These are phyloP conservation scores for Paraglomus occultum DNA, from an alignment of 192 early-diverging fungal genomes.

Conservation along the genomic window DNA sequence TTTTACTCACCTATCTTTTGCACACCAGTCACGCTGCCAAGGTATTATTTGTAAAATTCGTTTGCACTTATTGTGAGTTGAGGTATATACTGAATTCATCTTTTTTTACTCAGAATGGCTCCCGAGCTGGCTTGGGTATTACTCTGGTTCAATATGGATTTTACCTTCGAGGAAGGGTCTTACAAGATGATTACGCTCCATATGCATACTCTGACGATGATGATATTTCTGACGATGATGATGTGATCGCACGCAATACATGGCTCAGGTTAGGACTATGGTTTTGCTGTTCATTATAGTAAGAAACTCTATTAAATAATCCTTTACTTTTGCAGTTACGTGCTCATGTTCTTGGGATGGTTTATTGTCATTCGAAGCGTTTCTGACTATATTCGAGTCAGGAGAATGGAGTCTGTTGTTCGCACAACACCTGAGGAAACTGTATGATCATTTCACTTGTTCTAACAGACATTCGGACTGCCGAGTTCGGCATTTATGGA, in stretches of 20 bases:
- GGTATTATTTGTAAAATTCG: constrained; percentile 26
- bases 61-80: background rate
- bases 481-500: background rate
- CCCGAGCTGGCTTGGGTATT: constrained; percentile 76
- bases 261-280: constrained; percentile 32
- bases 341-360: constrained; percentile 73
- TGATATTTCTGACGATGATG: constrained; percentile 34
- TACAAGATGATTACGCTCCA: constrained; percentile 29
- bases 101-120: constrained; percentile 54
- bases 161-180: constrained; percentile 58
- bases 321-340: constrained; percentile 49
- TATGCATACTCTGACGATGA: constrained; percentile 24
- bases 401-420: constrained; percentile 70
- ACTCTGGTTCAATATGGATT: constrained; percentile 78
- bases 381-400: constrained; percentile 70
- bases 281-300: background rate
- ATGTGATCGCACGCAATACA: constrained; percentile 34
- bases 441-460: constrained; percentile 7
- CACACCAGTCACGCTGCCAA: constrained; percentile 88
- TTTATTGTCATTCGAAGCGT: constrained; percentile 71
- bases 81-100: background rate
- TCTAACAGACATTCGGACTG: background rate
- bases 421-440: constrained; percentile 28
- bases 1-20: constrained; percentile 87
- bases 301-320: constrained; percentile 35